These are phyloP conservation scores for Lachnellula hyalina DNA, from an alignment of 2,329 filamentous ascomycete genomes.

Conservation along the genomic window DNA sequence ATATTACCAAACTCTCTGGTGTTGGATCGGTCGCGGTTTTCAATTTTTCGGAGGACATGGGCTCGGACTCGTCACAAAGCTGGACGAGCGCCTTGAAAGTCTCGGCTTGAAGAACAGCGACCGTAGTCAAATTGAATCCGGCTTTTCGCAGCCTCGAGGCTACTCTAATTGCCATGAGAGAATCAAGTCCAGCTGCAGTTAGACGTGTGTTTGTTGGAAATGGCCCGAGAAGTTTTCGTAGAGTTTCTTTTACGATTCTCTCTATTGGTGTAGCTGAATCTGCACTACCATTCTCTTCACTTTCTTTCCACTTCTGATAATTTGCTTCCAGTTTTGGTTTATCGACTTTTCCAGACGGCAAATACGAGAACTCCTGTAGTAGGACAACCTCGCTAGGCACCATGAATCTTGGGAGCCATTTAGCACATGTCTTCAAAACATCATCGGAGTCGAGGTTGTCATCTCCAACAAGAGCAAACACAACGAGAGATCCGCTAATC, in stretches of 20 bases:
- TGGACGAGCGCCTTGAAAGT: slow-evolving; percentile 37
- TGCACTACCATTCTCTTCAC: slow-evolving; percentile 4
- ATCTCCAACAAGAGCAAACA: slow-evolving; percentile 50
- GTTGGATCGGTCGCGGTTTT: not conserved
- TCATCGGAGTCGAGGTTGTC: slow-evolving; percentile 32
- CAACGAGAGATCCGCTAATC: slow-evolving; percentile 62
- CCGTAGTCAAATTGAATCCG: slow-evolving; percentile 51
- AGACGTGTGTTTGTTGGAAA: slow-evolving; percentile 38
- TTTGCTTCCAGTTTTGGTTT: slow-evolving; percentile 55
- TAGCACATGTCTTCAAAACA: slow-evolving; percentile 56
- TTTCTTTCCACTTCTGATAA: slow-evolving; percentile 38
- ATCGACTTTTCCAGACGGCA: slow-evolving; percentile 82
- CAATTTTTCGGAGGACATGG: not conserved
- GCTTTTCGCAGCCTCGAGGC: slow-evolving; percentile 56
- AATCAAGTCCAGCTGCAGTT: slow-evolving; percentile 58
- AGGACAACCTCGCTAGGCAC: slow-evolving; percentile 68
- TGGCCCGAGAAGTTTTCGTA: slow-evolving; percentile 24
- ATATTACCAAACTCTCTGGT: not conserved
- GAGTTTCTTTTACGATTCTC: slow-evolving; percentile 11
- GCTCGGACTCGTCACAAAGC: slow-evolving; percentile 27
- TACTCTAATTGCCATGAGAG: slow-evolving; percentile 56
- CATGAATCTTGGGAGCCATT: slow-evolving; percentile 82
- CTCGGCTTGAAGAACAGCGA: slow-evolving; percentile 56
- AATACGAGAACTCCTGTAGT: slow-evolving; percentile 60
- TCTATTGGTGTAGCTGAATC: slow-evolving; percentile 27